Conservation (phyloP, 352 stramenopile species). For the Globisporangium camurandrum region DNA sequence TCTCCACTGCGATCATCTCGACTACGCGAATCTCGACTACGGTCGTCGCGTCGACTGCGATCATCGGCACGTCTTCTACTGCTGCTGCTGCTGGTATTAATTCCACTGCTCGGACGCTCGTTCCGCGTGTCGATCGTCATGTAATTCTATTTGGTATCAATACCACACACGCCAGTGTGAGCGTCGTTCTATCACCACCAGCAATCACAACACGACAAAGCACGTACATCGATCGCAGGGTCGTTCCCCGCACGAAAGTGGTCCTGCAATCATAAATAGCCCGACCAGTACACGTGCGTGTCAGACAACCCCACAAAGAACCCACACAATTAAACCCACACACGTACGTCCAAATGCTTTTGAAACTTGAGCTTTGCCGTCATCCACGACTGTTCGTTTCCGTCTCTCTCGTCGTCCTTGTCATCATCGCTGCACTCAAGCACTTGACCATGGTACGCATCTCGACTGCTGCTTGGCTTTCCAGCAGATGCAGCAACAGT, state of each 20-base stretch:
- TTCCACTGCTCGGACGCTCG: slow-evolving; percentile 4
- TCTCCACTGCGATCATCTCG: too few relatives aligned
- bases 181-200: too few relatives aligned
- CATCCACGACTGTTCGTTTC: slow-evolving; percentile 60
- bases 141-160: slow-evolving; percentile 39
- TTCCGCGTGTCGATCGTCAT: slow-evolving; percentile 56
- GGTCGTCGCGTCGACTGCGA: too few relatives aligned
- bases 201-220: slow-evolving; percentile 2
- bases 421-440: slow-evolving; percentile 34
- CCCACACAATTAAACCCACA: background rate
- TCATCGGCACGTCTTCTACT: too few relatives aligned
- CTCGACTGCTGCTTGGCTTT: slow-evolving; percentile 6
- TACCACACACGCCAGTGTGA: background rate
- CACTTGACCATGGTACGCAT: slow-evolving; percentile 63
- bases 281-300: background rate
- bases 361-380: slow-evolving; percentile 85
- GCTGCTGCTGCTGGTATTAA: too few relatives aligned
- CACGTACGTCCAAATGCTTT: slow-evolving; percentile 80
- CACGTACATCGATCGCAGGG: slow-evolving; percentile 41
- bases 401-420: slow-evolving; percentile 23
- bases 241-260: slow-evolving; percentile 61
- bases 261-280: too few relatives aligned
- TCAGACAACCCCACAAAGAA: slow-evolving; percentile 3
- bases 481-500: slow-evolving; percentile 5
- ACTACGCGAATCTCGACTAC: too few relatives aligned